These are phyloP conservation scores for Saturnispora quitensis DNA, from an alignment of 805 yeast genomes.

Conservation along the genomic window DNA sequence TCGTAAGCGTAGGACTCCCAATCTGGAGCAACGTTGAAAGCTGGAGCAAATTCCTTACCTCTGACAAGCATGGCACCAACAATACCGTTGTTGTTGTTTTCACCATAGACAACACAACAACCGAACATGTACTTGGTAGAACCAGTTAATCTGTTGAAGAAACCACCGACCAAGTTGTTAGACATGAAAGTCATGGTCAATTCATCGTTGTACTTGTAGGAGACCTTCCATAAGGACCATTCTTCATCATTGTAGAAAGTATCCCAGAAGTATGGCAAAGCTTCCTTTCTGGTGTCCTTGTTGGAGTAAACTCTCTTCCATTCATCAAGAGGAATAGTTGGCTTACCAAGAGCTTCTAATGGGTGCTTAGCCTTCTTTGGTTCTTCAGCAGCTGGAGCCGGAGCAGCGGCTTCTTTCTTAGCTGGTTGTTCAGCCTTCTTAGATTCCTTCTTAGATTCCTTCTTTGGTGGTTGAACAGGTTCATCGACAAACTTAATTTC, in stretches of 20 bases:
- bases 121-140: slow-evolving; percentile 95
- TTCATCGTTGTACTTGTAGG: slow-evolving; percentile 96
- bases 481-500: slow-evolving; percentile 52
- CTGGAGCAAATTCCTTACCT: slow-evolving; percentile 87
- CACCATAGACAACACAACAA: slow-evolving; percentile 91
- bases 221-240: slow-evolving; percentile 93
- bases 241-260: slow-evolving; percentile 84
- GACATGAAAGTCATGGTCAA: slow-evolving; percentile 96
- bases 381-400: slow-evolving; percentile 40
- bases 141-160: slow-evolving; percentile 88
- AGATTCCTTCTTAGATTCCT: slow-evolving; percentile 45
- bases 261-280: slow-evolving; percentile 96
- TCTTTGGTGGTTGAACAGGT: slow-evolving; percentile 57
- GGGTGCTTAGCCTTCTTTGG: slow-evolving; percentile 84
- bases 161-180: slow-evolving; percentile 95
- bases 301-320: slow-evolving; percentile 97
- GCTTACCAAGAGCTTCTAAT: slow-evolving; percentile 69
- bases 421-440: slow-evolving; percentile 30
- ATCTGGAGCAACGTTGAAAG: slow-evolving; percentile 98
- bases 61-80: slow-evolving; percentile 91
- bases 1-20: slow-evolving; percentile 89
- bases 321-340: slow-evolving; percentile 66
- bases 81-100: slow-evolving; percentile 96
- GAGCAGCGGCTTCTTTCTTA: slow-evolving; percentile 30
- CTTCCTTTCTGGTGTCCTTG: slow-evolving; percentile 90